Base-by-base conservation (phyloP, 2,329 filamentous ascomycete genomes). In the Blastomyces percursus region DNA sequence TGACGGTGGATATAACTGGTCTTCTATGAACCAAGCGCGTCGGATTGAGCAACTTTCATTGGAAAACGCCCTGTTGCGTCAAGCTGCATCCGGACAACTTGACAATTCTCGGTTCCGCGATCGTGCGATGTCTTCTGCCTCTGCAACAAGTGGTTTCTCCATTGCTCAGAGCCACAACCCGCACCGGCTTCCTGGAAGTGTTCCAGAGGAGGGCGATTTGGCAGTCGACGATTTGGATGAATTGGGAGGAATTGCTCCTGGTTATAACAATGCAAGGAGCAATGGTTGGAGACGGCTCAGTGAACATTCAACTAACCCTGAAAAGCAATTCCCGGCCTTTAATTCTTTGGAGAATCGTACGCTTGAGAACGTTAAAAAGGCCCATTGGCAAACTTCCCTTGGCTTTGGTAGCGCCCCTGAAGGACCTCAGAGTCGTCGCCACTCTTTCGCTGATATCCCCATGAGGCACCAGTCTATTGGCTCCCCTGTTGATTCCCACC, bases 401-500 rank as follows among this genome's bases (percentile, higher is more conserved):
- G 78, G 77, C 14, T 81, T 81, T 67, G 76, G 77, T 32, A 71
- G 77, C 61, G 71, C 78, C 52, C 68, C 72, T 42, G 79, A 80
- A 64, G 70, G 76, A 30, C 75, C 79, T 38, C 79, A 81, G 66
- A 81, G 79, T 65, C 77, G 79, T 46, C 77, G 79, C 24, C 79
- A 81, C 67, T 81, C 79, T 19, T 80, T 81, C 63, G 79, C 79
- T 35, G 79, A 81, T 64, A 76, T 81, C 52, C 78, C 79, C 12
- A 76, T 78, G 44, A 74, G 79, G 51, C 76, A 80, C 60, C 69
- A 70, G 35, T 80, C 79, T 12, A 71, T 79, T 58, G 70, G 75
- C 61, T 72, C 76, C 59, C 69, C 73, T 64, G 67, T 73, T 68
- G 73, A 77, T 52, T 61, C 70, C 32, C 69, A 74, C 58, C 63